Percentiles rank a stretch among this genome's conserved stretches.
These are phyloP conservation scores for Plasmodium yoelii DNA, from an alignment of 169 alveolate genomes.

Conservation along the genomic window DNA sequence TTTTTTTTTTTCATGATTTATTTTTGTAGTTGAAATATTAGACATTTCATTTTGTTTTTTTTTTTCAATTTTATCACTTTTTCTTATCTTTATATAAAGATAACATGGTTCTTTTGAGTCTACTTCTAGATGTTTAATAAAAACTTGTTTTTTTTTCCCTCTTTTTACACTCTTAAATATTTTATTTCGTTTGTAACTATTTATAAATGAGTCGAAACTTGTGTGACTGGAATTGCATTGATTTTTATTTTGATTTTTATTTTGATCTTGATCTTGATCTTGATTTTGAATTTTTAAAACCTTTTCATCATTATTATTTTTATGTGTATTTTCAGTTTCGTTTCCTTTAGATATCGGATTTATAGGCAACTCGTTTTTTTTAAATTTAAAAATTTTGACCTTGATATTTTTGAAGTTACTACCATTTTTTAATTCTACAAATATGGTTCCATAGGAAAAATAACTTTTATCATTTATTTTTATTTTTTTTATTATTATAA, in stretches of 20 bases:
- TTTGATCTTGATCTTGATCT: too few relatives aligned
- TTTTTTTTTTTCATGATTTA: neutral
- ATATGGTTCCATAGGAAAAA: conserved; percentile 51
- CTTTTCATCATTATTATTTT: too few relatives aligned
- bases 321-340: neutral
- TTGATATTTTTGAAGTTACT: conserved; percentile 17
- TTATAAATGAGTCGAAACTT: conserved; percentile 24
- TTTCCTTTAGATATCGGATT: neutral
- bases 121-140: conserved; percentile 50
- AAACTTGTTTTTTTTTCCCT: conserved; percentile 23
- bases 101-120: conserved; percentile 12
- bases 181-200: conserved; percentile 7
- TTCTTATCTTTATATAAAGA: conserved; percentile 31
- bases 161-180: conserved; percentile 11
- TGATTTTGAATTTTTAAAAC: too few relatives aligned
- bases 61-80: neutral
- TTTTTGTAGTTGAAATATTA: neutral
- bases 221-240: neutral
- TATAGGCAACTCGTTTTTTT: conserved; percentile 13
- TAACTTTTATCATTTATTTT: conserved; percentile 22
- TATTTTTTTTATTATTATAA: conserved; percentile 30
- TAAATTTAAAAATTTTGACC: conserved; percentile 36
- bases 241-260: too few relatives aligned
- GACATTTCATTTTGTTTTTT: neutral
- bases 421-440: conserved; percentile 34